A percentile compares a stretch with the other conserved stretches of the same genome.
Conservation (phyloP, 2,329 filamentous ascomycete genomes). For the Lojkania enalia region DNA sequence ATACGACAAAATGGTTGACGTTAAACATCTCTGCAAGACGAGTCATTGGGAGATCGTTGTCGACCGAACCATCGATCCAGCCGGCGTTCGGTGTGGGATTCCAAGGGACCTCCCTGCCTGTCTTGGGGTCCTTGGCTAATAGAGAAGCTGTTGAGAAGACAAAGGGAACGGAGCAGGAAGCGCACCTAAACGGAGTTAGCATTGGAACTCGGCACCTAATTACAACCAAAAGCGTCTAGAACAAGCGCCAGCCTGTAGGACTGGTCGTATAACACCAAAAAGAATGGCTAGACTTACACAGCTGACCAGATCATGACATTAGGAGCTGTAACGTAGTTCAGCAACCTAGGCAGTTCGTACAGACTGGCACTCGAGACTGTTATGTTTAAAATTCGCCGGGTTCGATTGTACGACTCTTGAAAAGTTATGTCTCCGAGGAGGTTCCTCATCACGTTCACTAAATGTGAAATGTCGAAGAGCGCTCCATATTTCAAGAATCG, state of each 20-base stretch:
- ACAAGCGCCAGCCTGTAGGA: too few relatives aligned
- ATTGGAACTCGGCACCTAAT: neutral
- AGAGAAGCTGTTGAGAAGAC: slow-evolving; percentile 80
- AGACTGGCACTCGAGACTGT: slow-evolving; percentile 86
- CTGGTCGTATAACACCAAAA: too few relatives aligned
- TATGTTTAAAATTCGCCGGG: slow-evolving; percentile 87
- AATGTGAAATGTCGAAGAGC: slow-evolving; percentile 81
- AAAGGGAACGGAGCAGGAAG: slow-evolving; percentile 88
- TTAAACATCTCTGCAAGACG: slow-evolving; percentile 94
- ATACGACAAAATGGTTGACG: slow-evolving; percentile 97
- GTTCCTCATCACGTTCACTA: slow-evolving; percentile 78
- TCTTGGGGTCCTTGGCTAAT: slow-evolving; percentile 81
- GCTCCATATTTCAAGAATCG: slow-evolving; percentile 79
- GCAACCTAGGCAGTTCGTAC: slow-evolving; percentile 80
- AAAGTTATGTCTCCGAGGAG: slow-evolving; percentile 90
- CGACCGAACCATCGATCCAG: slow-evolving; percentile 94
- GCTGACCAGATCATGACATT: slow-evolving; percentile 97
- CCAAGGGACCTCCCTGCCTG: slow-evolving; percentile 78
- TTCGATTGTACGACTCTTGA: slow-evolving; percentile 94
- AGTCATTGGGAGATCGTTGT: slow-evolving; percentile 91
- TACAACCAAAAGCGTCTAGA: too few relatives aligned
- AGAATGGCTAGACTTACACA: slow-evolving; percentile 57
- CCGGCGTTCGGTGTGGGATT: slow-evolving; percentile 75
- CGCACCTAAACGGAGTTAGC: slow-evolving; percentile 57
- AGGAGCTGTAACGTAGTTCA: slow-evolving; percentile 92